A percentile compares a stretch with the other conserved stretches of the same genome.
These are phyloP conservation scores for Paracoccidioides brasiliensis DNA, from an alignment of 2,329 filamentous ascomycete genomes.

Conservation along the genomic window DNA sequence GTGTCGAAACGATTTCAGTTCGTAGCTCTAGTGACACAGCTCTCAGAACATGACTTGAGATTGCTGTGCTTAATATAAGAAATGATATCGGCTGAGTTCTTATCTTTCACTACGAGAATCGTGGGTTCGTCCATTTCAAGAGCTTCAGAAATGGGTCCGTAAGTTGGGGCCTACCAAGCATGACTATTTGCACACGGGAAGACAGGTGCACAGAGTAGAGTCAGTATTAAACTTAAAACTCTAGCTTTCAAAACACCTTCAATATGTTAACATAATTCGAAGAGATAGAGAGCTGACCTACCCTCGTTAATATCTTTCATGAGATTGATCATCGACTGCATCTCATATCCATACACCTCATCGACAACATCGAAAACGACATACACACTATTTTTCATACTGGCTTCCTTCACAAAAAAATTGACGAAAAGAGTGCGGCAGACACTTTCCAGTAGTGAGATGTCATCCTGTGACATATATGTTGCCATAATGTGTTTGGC, in stretches of 20 bases:
- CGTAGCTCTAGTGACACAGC: conserved; percentile 19
- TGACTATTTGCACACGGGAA: conserved; percentile 25
- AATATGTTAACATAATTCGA: neutral
- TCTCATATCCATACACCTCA: conserved; percentile 30
- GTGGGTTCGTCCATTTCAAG: conserved; percentile 26
- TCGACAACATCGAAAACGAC: conserved; percentile 38
- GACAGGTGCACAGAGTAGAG: neutral
- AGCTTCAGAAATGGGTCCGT: conserved; percentile 25
- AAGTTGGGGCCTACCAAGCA: conserved; percentile 34
- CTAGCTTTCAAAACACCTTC: no score
- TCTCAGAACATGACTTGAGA: conserved; percentile 27
- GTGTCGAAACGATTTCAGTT: conserved; percentile 30
- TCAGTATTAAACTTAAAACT: neutral
- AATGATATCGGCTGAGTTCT: conserved; percentile 32
- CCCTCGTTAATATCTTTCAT: conserved; percentile 18
- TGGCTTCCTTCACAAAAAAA: conserved; percentile 24
- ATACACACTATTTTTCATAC: conserved; percentile 25
- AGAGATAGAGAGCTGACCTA: neutral
- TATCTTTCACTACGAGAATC: conserved; percentile 32
- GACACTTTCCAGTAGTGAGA: conserved; percentile 34
- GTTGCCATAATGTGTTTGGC: conserved; percentile 29
- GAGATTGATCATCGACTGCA: conserved; percentile 27
- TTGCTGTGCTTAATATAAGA: no score
- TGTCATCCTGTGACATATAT: conserved; percentile 26
- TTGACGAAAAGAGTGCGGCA: conserved; percentile 32